Evolutionary conservation across 2,329 filamentous ascomycete species (phyloP).

Genomic region (Clarireedia paspali): DNA sequence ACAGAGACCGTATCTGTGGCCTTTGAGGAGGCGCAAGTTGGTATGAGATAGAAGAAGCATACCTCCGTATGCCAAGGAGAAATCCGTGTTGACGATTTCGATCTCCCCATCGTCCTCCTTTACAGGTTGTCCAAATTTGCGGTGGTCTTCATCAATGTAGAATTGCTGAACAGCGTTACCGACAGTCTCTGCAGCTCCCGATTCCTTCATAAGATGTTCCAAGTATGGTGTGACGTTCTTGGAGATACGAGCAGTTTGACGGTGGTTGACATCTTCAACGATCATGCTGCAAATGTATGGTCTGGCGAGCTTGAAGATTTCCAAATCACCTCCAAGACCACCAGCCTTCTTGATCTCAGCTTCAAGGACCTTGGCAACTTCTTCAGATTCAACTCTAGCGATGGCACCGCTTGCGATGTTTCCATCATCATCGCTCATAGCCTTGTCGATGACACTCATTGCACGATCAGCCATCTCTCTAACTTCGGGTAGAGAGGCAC

Average conservation of each 20-base stretch:
- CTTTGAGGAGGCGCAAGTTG: conserved; percentile 88
- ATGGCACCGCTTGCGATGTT: conserved; percentile 44
- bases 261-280: conserved; percentile 78
- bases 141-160: conserved; percentile 77
- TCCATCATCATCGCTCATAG: conserved; percentile 68
- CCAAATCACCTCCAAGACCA: conserved; percentile 52
- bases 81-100: conserved; percentile 96
- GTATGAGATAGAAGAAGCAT: conserved; percentile 96
- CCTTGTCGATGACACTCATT: conserved; percentile 85
- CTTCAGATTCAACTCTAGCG: conserved; percentile 60
- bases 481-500: conserved; percentile 84
- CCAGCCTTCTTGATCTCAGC: conserved; percentile 65
- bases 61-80: conserved; percentile 94
- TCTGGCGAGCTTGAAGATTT: conserved; percentile 60
- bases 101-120: conserved; percentile 87
- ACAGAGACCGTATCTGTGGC: conserved; percentile 93
- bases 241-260: conserved; percentile 66
- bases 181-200: conserved; percentile 53
- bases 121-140: conserved; percentile 75
- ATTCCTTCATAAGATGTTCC: conserved; percentile 55
- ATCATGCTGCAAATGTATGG: conserved; percentile 78
- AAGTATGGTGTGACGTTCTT: conserved; percentile 68
- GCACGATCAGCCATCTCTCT: conserved; percentile 91
- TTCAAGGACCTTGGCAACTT: conserved; percentile 69
- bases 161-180: conserved; percentile 67